Base-by-base conservation (phyloP, 2,329 filamentous ascomycete genomes). In the Xylariaceae sp. region DNA sequence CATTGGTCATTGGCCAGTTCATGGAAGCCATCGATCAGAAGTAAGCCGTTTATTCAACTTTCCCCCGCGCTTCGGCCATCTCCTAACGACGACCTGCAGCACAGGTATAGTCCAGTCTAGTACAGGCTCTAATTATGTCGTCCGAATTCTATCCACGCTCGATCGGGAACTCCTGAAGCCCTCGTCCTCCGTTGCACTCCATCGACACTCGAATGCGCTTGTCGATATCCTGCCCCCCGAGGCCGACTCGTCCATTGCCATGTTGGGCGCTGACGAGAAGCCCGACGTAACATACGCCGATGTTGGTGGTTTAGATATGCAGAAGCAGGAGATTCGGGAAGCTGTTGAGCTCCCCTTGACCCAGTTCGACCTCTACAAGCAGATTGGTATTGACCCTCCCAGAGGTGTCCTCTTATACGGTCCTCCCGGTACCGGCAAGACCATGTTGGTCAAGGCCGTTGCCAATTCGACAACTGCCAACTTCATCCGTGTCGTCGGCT, bases 11-110 rank as follows among this genome's bases (percentile, higher is more conserved):
- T 74, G 94, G 94, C 62, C 94, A 99, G 77, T 99, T 99, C 74
- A 99, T 99, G 94, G 94, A 99, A 78, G 94, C 94, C 58, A 99
- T 99, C 73, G 94, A 99, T 75, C 94, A 99, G 78, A 99, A 97
- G 91, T 96, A 82, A 75, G 84, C 50, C 42, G 15, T 5, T 30
- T 30, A 18, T 30, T 9, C 6, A 44, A 44, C 18, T 11, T 30
- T n/a, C 37, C 34, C 48, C 6, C 48, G 9, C 55, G 5, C 13
- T 45, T 34, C 18, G 35, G 35, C 30, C 34, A 5, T 10, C 50
- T 13, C 8, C 63, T 64, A 39, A 55, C 52, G 11, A 55, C 52
- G 11, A 6, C 17, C 49, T 52, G 53, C 71, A 96, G 92, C 77
- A 99, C 94, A 66, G 94, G 94, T 59, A 99, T 99, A 68, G 94